Conservation (phyloP, 306 rosid genomes). For the Cucumis sativus region Cucumber_9930_V3 NC_026657.2:26730501-26731000, state of each 20-base stretch:
- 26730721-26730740: not conserved
- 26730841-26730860: not conserved
- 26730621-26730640: not conserved
- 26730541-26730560: conserved; percentile 71
- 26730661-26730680: not conserved
- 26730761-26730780: not conserved
- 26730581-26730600: conserved; percentile 87
- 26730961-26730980: not conserved
- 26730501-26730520: conserved; percentile 79
- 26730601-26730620: not conserved
- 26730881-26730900: not conserved
- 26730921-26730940: not conserved
- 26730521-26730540: conserved; percentile 77
- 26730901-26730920: not conserved
- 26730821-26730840: not conserved
- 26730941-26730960: too few relatives aligned
- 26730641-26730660: not conserved
- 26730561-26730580: conserved; percentile 91
- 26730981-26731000: not conserved
- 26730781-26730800: not conserved
- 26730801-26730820: not conserved
- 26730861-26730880: not conserved
- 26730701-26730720: not conserved
- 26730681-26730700: not conserved
- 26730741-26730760: not conserved